Percentiles rank a stretch among this genome's conserved stretches.
These are phyloP conservation scores for Dorcoceras hygrometricum DNA, from an alignment of 257 asterid genomes.

Conservation along the genomic window DNA sequence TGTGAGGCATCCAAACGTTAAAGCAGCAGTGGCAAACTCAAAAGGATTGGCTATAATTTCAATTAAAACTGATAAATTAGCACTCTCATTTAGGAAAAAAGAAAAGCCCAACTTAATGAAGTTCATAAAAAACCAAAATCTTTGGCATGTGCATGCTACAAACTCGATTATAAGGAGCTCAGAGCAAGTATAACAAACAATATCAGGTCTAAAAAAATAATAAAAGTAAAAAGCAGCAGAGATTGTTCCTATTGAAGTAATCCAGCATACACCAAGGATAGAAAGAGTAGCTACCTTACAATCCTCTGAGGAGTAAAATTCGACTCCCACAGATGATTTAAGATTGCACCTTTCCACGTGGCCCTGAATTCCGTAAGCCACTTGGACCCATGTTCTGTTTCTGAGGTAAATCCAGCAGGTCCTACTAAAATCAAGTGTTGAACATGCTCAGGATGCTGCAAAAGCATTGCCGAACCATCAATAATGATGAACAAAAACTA, in stretches of 20 bases:
- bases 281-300: conserved; percentile 51
- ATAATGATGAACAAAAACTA: neutral
- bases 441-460: conserved; percentile 92
- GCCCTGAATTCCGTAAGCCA: conserved; percentile 60
- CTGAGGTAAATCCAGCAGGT: conserved; percentile 88
- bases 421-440: conserved; percentile 87
- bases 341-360: conserved; percentile 83
- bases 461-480: conserved; percentile 10
- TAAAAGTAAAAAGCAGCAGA: no score
- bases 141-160: neutral
- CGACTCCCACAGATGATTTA: conserved; percentile 96
- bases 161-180: neutral
- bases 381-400: conserved; percentile 60
- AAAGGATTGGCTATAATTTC: neutral
- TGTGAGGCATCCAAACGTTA: neutral
- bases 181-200: neutral
- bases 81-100: neutral
- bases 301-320: conserved; percentile 89
- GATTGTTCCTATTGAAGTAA: neutral
- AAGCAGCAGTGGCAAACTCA: neutral
- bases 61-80: neutral
- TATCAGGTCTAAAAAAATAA: neutral
- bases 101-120: neutral
- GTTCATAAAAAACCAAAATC: neutral
- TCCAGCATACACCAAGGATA: neutral